phyloP scores from a whole-genome alignment of 73 alveolate species.

The Paramecium primaurelia region DNA sequence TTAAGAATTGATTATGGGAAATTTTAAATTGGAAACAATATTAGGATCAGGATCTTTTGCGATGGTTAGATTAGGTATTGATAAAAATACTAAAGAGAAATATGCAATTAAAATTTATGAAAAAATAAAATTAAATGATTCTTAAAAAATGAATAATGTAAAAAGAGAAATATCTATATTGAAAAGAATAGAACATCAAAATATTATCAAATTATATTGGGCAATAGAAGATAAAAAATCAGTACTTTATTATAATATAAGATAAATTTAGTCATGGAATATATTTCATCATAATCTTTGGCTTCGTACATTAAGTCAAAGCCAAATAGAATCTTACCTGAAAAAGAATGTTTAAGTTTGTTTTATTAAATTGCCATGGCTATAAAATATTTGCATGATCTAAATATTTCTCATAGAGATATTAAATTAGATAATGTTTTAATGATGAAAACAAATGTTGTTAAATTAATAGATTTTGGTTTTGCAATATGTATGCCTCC shows the following conservation, averaged over 20 bases:
- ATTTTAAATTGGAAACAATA: slow-evolving; percentile 58
- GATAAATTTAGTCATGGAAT: slow-evolving; percentile 85
- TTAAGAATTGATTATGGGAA: slow-evolving; percentile 23
- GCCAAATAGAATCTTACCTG: slow-evolving; percentile 69
- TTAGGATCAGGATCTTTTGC: slow-evolving; percentile 96
- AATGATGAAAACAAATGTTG: slow-evolving; percentile 13
- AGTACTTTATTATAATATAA: slow-evolving; percentile 53
- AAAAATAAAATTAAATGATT: slow-evolving; percentile 81
- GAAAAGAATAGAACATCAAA: slow-evolving; percentile 84
- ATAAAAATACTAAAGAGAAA: slow-evolving; percentile 71
- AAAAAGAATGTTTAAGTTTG: slow-evolving; percentile 65
- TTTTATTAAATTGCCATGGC: slow-evolving; percentile 76
- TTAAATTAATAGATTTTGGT: slow-evolving; percentile 84
- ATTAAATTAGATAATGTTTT: slow-evolving; percentile 78
- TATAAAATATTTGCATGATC: slow-evolving; percentile 73
- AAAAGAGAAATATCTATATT: slow-evolving; percentile 83
- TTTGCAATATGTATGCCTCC: slow-evolving; percentile 69
- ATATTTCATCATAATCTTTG: slow-evolving; percentile 50
- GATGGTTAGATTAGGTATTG: slow-evolving; percentile 75
- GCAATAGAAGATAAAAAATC: slow-evolving; percentile 79
- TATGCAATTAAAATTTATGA: slow-evolving; percentile 92
- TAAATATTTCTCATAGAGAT: slow-evolving; percentile 85
- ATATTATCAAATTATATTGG: slow-evolving; percentile 80
- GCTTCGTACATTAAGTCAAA: slow-evolving; percentile 55
- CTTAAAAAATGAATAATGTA: slow-evolving; percentile 86